phyloP scores from a whole-genome alignment of 2,329 filamentous ascomycete genomes.

The Monosporascus sp. region DNA sequence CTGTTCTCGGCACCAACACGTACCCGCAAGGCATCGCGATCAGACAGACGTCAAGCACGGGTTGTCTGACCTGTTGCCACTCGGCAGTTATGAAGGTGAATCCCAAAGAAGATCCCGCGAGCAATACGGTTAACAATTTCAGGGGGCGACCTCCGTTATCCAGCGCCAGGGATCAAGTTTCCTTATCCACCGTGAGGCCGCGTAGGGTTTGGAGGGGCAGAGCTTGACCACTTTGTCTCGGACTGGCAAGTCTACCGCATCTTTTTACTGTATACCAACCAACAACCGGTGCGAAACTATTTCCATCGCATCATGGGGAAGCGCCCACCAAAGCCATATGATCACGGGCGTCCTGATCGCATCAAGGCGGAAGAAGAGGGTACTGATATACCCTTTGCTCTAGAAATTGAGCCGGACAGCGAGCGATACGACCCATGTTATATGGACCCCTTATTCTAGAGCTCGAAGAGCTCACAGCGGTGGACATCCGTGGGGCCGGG shows the following conservation, averaged over 20 bases:
- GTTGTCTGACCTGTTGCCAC: slow-evolving; percentile 2
- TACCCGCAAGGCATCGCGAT: slow-evolving; percentile 2
- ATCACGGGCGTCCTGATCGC: slow-evolving; percentile 4
- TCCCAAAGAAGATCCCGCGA: background rate
- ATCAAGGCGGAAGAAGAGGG: background rate
- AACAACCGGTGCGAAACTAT: slow-evolving; percentile 8
- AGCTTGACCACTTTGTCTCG: slow-evolving; percentile 8
- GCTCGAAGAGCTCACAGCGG: background rate
- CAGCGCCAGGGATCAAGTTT: slow-evolving; percentile 3
- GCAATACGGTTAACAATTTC: background rate
- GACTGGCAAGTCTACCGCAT: slow-evolving; percentile 8
- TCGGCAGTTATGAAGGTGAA: slow-evolving; percentile 7
- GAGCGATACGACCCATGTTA: background rate
- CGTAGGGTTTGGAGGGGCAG: slow-evolving; percentile 4
- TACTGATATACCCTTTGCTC: background rate
- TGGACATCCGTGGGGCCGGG: background rate
- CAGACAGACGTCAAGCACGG: slow-evolving; percentile 7
- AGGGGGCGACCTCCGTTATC: slow-evolving; percentile 8
- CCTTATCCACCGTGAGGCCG: slow-evolving; percentile 3
- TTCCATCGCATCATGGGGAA: slow-evolving; percentile 3
- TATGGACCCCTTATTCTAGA: background rate
- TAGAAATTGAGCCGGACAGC: background rate
- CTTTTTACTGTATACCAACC: slow-evolving; percentile 8
- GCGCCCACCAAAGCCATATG: slow-evolving; percentile 3
- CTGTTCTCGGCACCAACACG: slow-evolving; percentile 2